Evolutionary conservation across 2,329 filamentous ascomycete genomes (phyloP), one percentile per base, ranked within the genome.

Genomic region (Atkinsonella texensis): DNA sequence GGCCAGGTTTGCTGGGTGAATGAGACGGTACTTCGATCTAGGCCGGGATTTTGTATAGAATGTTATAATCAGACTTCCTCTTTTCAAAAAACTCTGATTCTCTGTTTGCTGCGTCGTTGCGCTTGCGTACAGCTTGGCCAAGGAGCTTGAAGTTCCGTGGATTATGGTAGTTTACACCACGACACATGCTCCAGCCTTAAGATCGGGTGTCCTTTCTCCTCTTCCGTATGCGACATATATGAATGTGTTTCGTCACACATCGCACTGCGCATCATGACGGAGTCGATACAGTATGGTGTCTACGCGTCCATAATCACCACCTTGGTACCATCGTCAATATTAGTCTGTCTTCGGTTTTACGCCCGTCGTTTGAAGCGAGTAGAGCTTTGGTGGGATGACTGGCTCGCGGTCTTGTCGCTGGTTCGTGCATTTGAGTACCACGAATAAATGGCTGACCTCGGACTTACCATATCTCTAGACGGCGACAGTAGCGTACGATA

Each of bases 351-450:
- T 31, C 54, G 54, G 17, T 54, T 54, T 32, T 54, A 56, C 38
- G 54, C 54, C 12, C 50, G 54, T 13, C 46, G 31, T 7, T 39
- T 53, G 10, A 56, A 53, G 20, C 45, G 42, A 18, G 28, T 52
- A 33, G 33, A 9, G 12, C 38, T 53, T 8, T 56, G 53, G 52
- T 54, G 53, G 52, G 54, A 56, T 33, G 54, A 56, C 45, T 53
- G 49, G 38, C 48, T 56, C 13, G 54, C 54, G 4, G 35, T 54
- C 2, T 33, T 54, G 39, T 51, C 54, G 9, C 49, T 51, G 38
- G 54, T 56, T 46, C 31, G 52, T 31, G 41, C 10, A 42, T 20
- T 28, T 10, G 7, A 13, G 10, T 18, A 18, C 32, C 31, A 17
- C 20, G n/a, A 28, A 48, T 11, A 10, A 2, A 28, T 28, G 3